Evolutionary conservation across 2,329 filamentous ascomycete species (phyloP), one percentile per base, ranked within the genome.

Genomic region (Aspergillus glaucus): DNA sequence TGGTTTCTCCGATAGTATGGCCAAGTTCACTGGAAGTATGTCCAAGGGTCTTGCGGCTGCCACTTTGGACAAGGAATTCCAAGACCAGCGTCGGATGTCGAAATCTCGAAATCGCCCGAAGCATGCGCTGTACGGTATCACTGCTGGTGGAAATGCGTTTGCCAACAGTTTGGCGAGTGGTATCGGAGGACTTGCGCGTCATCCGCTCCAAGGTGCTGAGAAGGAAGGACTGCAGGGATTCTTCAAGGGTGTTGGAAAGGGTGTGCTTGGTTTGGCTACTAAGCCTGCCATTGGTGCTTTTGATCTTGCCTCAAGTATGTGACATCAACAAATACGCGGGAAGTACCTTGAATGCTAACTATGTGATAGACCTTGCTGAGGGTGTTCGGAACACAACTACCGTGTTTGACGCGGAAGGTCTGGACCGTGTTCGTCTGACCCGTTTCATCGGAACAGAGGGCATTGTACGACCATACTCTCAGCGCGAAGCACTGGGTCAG

Each of bases 311-410:
- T 95, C 90, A 63, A 97, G 71, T 75, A 65, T 52, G 65, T 61
- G 9, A n/a, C 12, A 26, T 6, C 30, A 43, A 24, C 6, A 43
- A 4, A 6, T 22, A 28, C 37, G 22, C 17, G 19, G n/a, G 24
- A 14, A 34, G 10, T n/a, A 2, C 30, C 8, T 14, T 36, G n/a
- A 17, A 17, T 37, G 42, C 55, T 58, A 26, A 59, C 47, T 6
- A 47, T 32, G 15, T 12, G 28, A 6, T 49, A 74, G 72, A 96
- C 66, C 86, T 98, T 58, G 92, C 90, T 22, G 93, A 98, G 72
- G 93, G 93, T 46, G 95, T 98, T 48, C 90, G 93, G 62, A 98
- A 98, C 72, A 98, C 93, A 0, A 98, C 94, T 1, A 98, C 93
- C 0, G 93, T 98, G 17, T 98, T 98, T 67, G 93, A 98, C 63